A percentile compares a stretch with the other conserved stretches of the same genome.
phyloP scores from a whole-genome alignment of 495 filamentous ascomycete species.

The Filosporella fistucella region DNA sequence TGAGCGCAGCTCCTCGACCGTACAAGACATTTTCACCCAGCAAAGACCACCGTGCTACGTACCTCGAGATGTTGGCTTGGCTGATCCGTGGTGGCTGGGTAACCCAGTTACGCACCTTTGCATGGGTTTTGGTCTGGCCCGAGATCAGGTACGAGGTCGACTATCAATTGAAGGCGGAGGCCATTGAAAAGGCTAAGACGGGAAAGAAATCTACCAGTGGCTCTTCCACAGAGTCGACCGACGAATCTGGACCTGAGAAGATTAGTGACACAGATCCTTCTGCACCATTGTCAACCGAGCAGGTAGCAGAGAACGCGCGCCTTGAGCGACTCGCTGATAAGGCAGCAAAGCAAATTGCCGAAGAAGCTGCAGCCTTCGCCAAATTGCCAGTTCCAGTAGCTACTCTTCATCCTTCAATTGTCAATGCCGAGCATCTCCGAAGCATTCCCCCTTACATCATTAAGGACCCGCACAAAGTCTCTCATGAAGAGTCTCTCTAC shows the following conservation, averaged over 20 bases:
- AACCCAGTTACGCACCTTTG: slow-evolving; percentile 83
- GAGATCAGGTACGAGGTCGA: slow-evolving; percentile 59
- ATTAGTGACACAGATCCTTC: slow-evolving; percentile 2
- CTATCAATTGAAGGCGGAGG: slow-evolving; percentile 47
- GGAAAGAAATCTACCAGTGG: slow-evolving; percentile 2
- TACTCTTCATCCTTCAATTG: slow-evolving; percentile 43
- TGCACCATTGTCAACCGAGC: slow-evolving; percentile 22
- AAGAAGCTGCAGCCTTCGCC: slow-evolving; percentile 41
- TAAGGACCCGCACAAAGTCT: slow-evolving; percentile 49
- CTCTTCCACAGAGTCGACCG: slow-evolving; percentile 21
- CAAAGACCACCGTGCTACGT: slow-evolving; percentile 80
- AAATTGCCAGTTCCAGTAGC: slow-evolving; percentile 35
- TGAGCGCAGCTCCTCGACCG: slow-evolving; percentile 71
- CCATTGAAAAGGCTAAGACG: slow-evolving; percentile 25
- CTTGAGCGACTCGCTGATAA: slow-evolving; percentile 44
- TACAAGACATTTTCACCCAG: slow-evolving; percentile 81
- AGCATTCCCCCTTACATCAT: slow-evolving; percentile 45
- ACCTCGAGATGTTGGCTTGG: slow-evolving; percentile 89
- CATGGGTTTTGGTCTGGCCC: slow-evolving; percentile 66
- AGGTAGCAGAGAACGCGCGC: slow-evolving; percentile 40
- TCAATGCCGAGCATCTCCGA: slow-evolving; percentile 40
- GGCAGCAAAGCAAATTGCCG: slow-evolving; percentile 38
- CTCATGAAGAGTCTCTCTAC: slow-evolving; percentile 64
- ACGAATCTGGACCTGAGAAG: slow-evolving; percentile 12
- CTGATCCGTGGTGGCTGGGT: slow-evolving; percentile 89